Base-by-base conservation (phyloP, 2,329 filamentous ascomycete genomes). In the Septoria petroselini region DNA sequence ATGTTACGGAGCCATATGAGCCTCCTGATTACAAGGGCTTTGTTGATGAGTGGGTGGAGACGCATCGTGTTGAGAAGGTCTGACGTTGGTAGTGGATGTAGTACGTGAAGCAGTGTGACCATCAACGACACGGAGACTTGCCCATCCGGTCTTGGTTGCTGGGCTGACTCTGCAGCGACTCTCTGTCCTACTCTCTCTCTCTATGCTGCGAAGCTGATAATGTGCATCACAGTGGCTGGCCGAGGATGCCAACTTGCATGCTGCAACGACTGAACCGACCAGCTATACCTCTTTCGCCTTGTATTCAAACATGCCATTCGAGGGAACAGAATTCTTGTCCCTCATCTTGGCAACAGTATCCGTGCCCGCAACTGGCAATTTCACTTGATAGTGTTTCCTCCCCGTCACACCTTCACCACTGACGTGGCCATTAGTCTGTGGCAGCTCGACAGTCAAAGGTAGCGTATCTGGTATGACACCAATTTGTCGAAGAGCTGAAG, bases 381-480 rank as follows among this genome's bases (percentile, higher is more conserved):
- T 72, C 42, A 83, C 83, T 63, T 86, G 82, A 40, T 73, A 73
- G 44, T 60, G 69, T 57, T 74, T 75, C 3, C 71, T 73, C 0
- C 68, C 41, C 9, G 45, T 38, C 17, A 34, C 44, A 17, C 47
- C 54, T 44, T 55, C 50, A 0, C 50, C 54, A 34, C 52, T 45
- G 14, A 40, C 46, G 29, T 47, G 38, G 7, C 46, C 48, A 34
- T 50, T 43, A 1, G 34, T 37, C 1, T 23, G 12, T 0, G 72
- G 65, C 0, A 72, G 63, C 30, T 58, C 62, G 11, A 71, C 73
- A 4, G 82, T 82, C 52, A 82, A 86, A 0, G 79, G 77, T 0
- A 87, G 72, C 54, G 81, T 86, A 49, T 86, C 76, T 0, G 82
- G 82, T 42, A 88, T 62, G 15, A 86, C 62, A 0, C 80, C 83